Evolutionary conservation across 2,329 filamentous ascomycete species (phyloP), one percentile per base, ranked within the genome.

Genomic region (Corinectria fuckeliana): DNA sequence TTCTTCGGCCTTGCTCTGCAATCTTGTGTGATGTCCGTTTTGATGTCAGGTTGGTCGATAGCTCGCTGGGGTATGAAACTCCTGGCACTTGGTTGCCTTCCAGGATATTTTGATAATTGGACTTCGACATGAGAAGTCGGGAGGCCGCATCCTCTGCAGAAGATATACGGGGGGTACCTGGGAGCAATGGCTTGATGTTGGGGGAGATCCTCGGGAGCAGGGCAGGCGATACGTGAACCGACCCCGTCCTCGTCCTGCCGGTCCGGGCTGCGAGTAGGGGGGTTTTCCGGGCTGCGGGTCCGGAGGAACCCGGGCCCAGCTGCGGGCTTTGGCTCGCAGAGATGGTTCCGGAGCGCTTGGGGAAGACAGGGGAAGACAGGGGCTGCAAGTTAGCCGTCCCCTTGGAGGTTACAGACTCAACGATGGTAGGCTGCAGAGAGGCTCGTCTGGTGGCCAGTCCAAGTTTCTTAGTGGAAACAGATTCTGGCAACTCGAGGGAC

Each of bases 1-100:
- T 98, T 59, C 95, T 85, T 47, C 95, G 88, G 6, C 95, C 95
- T 78, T 99, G 95, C 77, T 99, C 95, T 16, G 95, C 95, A 66
- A 99, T 92, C 77, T 99, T 99, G 80, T 99, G 95, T 41, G 93
- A 97, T 2, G 95, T 98, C 52, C 94, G 90, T 80, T 99, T 99
- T 3, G 93, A 97, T 0, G 93, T 97, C 23, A 99, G 80, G 65
- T 97, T 97, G 20, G 93, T 96, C 6, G 93, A 96, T 39, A 99
- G 82, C 50, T 93, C 91, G 67, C 91, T 92, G 1, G 94, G 93
- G 68, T 97, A 98, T 1, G 90, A 91, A 11, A 97, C 90, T 11
- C 94, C 94, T 0, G 93, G 93, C 1, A 97, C 87, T 56, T 90
- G 89, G 50, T 93, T 98, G 48, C 95, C 95, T 74, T 98, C 95